Evolutionary conservation across 2,329 filamentous ascomycete genomes (phyloP).

Genomic region (Periconia sp.): DNA sequence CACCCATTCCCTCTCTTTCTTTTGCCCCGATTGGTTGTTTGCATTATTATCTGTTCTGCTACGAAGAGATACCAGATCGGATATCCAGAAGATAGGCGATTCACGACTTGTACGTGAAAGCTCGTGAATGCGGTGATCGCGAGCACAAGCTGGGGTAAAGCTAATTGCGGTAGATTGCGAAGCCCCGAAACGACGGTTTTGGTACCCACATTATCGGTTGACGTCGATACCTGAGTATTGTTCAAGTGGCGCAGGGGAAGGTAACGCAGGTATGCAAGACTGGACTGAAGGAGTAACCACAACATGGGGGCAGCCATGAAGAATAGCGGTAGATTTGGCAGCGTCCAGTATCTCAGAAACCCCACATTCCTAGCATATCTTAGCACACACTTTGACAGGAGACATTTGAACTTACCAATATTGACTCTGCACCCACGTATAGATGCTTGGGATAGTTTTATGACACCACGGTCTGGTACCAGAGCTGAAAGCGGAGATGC

Average conservation of each 20-base stretch:
- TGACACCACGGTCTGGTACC: conserved; percentile 73
- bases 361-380: conserved; percentile 75
- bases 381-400: not conserved
- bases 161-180: conserved; percentile 56
- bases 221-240: conserved; percentile 25
- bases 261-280: conserved; percentile 48
- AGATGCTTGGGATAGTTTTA: conserved; percentile 79
- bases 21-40: not conserved
- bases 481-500: conserved; percentile 22
- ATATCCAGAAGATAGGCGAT: conserved; percentile 84
- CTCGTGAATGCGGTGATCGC: conserved; percentile 74
- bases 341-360: conserved; percentile 87
- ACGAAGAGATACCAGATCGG: conserved; percentile 89
- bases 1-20: conserved; percentile 2
- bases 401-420: conserved; percentile 74
- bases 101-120: conserved; percentile 95
- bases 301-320: conserved; percentile 81
- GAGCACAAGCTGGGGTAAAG: conserved; percentile 74
- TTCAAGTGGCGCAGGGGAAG: no score
- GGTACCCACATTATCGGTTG: not conserved
- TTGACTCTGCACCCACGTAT: conserved; percentile 82
- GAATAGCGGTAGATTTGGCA: conserved; percentile 86
- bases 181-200: not conserved
- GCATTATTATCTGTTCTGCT: conserved; percentile 50
- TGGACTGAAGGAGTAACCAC: conserved; percentile 67